These are phyloP conservation scores for Paragyromitra xinjiangensis DNA, from an alignment of 495 filamentous ascomycete species.

Conservation along the genomic window DNA sequence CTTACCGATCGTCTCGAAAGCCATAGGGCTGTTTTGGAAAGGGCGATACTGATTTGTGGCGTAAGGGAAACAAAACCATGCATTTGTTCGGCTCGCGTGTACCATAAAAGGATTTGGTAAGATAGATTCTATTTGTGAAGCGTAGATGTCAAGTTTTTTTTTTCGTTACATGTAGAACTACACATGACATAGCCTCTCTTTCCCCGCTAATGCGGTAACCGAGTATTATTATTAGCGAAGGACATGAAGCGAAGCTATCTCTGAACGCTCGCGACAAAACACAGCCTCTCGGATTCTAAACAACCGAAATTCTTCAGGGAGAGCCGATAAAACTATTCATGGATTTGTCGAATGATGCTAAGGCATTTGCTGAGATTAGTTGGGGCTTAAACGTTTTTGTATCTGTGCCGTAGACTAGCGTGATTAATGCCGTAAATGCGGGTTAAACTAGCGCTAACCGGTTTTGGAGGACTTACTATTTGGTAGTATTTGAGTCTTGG, in stretches of 20 bases:
- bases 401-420: neutral
- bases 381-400: neutral
- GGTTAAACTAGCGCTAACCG: neutral
- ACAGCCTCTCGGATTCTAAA: neutral
- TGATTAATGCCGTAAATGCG: neutral
- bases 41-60: too few species aligned
- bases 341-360: neutral
- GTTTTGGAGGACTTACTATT: neutral
- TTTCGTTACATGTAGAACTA: neutral
- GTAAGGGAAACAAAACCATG: neutral
- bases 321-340: neutral
- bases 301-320: neutral
- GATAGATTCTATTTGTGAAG: neutral
- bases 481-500: slow-evolving; percentile 1
- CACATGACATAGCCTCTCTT: neutral
- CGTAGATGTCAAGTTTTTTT: too few species aligned
- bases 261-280: neutral
- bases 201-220: neutral
- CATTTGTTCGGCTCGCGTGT: neutral
- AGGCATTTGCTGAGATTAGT: neutral
- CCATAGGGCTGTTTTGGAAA: too few species aligned
- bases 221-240: neutral
- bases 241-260: neutral
- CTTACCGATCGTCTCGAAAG: too few species aligned
- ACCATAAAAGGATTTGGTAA: neutral